phyloP scores from a whole-genome alignment of 208 protist genomes.

The Histomonas meleagridis region DNA sequence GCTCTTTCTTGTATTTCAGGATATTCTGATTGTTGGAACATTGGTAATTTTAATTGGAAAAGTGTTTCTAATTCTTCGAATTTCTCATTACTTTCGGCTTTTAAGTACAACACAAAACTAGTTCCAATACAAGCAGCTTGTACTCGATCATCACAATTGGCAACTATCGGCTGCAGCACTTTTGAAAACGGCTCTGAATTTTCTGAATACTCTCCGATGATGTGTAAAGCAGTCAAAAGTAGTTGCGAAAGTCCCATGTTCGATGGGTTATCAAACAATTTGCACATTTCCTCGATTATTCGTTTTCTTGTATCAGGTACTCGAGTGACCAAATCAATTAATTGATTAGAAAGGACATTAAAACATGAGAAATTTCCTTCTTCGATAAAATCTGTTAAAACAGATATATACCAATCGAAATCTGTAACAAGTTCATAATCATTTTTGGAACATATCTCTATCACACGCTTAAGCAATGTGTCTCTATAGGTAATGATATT shows the following conservation, averaged over 20 bases:
- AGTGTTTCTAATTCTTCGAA: not conserved
- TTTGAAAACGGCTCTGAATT: not conserved
- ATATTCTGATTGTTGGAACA: not conserved
- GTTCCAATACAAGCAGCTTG: not conserved
- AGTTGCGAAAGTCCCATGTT: not conserved
- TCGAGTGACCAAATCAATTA: not conserved
- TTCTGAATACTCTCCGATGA: not conserved
- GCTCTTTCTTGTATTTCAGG: slow-evolving; percentile 1
- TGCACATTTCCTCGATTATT: not conserved
- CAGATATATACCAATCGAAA: slow-evolving; percentile 19
- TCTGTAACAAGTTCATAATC: slow-evolving; percentile 2
- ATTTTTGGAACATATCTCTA: not conserved
- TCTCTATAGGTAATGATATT: not conserved
- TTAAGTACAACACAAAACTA: not conserved
- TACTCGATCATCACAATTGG: not conserved
- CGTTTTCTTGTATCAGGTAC: not conserved
- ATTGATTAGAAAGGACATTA: not conserved
- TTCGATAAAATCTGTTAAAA: slow-evolving; percentile 3
- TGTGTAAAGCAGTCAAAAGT: not conserved
- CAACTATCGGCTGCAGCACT: not conserved
- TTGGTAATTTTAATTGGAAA: not conserved
- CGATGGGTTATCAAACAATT: not conserved
- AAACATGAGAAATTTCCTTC: not conserved
- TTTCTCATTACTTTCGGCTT: not conserved
- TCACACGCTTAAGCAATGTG: not conserved